phyloP scores from a whole-genome alignment of 805 yeast genomes.

The Metschnikowia similis region DNA sequence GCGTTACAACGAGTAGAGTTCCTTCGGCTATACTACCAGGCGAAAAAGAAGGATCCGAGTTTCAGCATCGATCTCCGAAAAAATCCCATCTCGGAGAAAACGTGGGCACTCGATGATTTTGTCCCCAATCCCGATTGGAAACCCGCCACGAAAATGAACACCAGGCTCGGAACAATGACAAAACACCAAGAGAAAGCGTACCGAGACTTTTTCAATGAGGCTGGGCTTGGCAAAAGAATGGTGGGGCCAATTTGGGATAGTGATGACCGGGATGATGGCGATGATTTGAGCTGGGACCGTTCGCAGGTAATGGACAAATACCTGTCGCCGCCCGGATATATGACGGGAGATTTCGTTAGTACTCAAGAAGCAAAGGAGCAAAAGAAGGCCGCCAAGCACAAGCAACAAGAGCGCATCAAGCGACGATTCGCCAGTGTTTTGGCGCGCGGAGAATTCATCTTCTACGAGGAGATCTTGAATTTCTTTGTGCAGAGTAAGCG shows the following conservation, averaged over 20 bases:
- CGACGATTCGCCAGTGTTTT: conserved; percentile 27
- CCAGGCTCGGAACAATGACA: conserved; percentile 19
- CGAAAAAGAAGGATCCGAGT: conserved; percentile 18
- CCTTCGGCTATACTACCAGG: conserved; percentile 22
- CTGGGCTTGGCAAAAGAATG: conserved; percentile 13
- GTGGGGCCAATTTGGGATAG: conserved; percentile 16
- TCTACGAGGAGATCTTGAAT: conserved; percentile 29
- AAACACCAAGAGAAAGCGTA: conserved; percentile 16
- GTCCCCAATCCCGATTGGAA: conserved; percentile 25
- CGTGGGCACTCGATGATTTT: conserved; percentile 37
- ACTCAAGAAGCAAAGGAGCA: conserved; percentile 29
- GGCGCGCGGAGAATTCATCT: conserved; percentile 30
- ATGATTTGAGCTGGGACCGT: conserved; percentile 11
- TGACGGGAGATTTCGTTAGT: conserved; percentile 34
- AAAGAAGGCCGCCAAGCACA: conserved; percentile 15
- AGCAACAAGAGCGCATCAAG: conserved; percentile 25
- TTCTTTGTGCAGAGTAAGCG: conserved; percentile 19
- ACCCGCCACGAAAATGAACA: conserved; percentile 13
- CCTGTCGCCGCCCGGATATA: conserved; percentile 39
- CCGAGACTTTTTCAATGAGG: conserved; percentile 16
- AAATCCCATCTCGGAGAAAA: conserved; percentile 35
- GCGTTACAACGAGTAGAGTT: conserved; percentile 32
- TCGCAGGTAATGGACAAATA: conserved; percentile 34
- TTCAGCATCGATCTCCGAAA: conserved; percentile 22
- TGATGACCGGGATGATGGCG: conserved; percentile 11